These are phyloP conservation scores for Acanthamoeba triangularis DNA, from an alignment of 208 protist genomes.

Conservation along the genomic window DNA sequence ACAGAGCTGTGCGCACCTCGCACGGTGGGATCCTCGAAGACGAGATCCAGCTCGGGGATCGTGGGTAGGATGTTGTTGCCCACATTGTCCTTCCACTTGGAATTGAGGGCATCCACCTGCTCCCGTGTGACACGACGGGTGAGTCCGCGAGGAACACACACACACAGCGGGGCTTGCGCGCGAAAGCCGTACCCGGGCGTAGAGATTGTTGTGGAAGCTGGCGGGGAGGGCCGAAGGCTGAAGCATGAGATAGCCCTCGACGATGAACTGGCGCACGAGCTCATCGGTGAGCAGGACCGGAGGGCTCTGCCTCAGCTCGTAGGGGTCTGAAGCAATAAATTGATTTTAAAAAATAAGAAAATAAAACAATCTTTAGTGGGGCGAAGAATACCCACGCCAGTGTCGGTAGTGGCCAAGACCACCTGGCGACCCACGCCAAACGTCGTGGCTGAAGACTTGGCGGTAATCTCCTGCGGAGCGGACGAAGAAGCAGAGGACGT, in stretches of 20 bases:
- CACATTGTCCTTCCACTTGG: background rate
- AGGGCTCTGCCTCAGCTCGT: background rate
- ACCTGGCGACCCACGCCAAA: background rate
- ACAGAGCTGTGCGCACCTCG: background rate
- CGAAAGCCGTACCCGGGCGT: background rate
- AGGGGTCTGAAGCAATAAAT: too few relatives aligned
- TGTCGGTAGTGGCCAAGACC: background rate
- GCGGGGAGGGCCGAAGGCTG: background rate
- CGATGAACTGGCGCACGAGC: conserved; percentile 42
- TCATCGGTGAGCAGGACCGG: conserved; percentile 26
- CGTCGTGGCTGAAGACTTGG: background rate
- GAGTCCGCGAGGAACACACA: too few relatives aligned
- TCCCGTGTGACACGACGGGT: too few relatives aligned
- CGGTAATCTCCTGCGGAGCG: background rate
- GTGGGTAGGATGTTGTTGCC: conserved; percentile 75
- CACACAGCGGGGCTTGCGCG: too few relatives aligned
- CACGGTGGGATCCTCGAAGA: conserved; percentile 57
- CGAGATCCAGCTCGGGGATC: conserved; percentile 40
- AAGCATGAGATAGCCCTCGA: conserved; percentile 44
- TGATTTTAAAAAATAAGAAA: background rate
- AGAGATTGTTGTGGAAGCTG: conserved; percentile 59
- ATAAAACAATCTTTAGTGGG: background rate
- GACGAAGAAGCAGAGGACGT: background rate
- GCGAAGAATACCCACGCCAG: background rate
- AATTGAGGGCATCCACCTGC: background rate